phyloP scores from a whole-genome alignment of 1,284 basidiomycete species.

The Anthracocystis walkeri region DNA sequence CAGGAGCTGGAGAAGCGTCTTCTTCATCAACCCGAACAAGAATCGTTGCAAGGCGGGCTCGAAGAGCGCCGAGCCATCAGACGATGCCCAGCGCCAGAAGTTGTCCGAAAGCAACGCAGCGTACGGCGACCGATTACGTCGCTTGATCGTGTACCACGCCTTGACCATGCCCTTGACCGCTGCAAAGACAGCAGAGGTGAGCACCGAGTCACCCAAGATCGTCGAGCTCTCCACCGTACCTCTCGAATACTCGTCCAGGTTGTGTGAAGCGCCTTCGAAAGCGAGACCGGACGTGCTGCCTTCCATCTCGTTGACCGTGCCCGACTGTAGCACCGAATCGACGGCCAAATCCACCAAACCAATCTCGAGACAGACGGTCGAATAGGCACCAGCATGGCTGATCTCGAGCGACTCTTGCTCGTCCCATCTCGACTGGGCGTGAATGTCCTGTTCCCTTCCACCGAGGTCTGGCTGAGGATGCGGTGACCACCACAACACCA shows the following conservation, averaged over 20 bases:
- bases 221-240: slow-evolving; percentile 76
- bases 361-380: slow-evolving; percentile 92
- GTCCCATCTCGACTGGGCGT: slow-evolving; percentile 71
- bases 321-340: slow-evolving; percentile 92
- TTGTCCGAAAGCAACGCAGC: slow-evolving; percentile 77
- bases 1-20: slow-evolving; percentile 95
- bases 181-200: slow-evolving; percentile 89
- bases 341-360: slow-evolving; percentile 91
- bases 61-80: slow-evolving; percentile 83
- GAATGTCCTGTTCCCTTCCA: slow-evolving; percentile 87
- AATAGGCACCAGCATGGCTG: slow-evolving; percentile 85
- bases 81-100: slow-evolving; percentile 98
- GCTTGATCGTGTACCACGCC: slow-evolving; percentile 86
- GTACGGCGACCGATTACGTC: slow-evolving; percentile 76
- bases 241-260: slow-evolving; percentile 87
- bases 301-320: slow-evolving; percentile 95
- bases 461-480: slow-evolving; percentile 87
- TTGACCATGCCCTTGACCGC: slow-evolving; percentile 91
- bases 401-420: slow-evolving; percentile 85
- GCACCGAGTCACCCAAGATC: slow-evolving; percentile 84
- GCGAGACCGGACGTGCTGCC: slow-evolving; percentile 81
- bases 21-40: slow-evolving; percentile 94
- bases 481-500: slow-evolving; percentile 94
- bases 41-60: slow-evolving; percentile 95
- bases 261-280: slow-evolving; percentile 83